Percentiles rank a stretch among this genome's conserved stretches.
These are phyloP conservation scores for Trichoderma sp. DNA, from an alignment of 2,329 filamentous ascomycete species.

Conservation along the genomic window DNA sequence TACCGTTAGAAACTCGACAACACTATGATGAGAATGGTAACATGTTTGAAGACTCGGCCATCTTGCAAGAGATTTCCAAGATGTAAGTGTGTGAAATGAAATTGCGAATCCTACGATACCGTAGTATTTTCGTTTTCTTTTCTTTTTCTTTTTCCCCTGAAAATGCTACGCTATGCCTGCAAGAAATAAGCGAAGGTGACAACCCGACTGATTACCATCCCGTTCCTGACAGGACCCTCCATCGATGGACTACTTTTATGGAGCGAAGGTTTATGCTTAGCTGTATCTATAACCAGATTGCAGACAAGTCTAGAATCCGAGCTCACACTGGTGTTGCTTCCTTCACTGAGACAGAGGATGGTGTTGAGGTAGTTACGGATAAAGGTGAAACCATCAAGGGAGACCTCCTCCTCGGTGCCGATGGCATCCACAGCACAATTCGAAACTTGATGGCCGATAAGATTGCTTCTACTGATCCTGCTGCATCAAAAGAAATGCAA, in stretches of 20 bases:
- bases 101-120: background rate
- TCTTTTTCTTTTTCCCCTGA: background rate
- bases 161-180: background rate
- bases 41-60: conserved; percentile 1
- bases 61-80: conserved; percentile 5
- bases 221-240: background rate
- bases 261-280: conserved; percentile 11
- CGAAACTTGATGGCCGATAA: conserved; percentile 1
- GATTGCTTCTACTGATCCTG: background rate
- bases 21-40: conserved; percentile 10
- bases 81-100: background rate
- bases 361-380: conserved; percentile 32
- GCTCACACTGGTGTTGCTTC: conserved; percentile 4
- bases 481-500: background rate
- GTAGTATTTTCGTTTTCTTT: background rate
- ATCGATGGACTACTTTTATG: conserved; percentile 8
- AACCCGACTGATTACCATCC: background rate
- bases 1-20: background rate
- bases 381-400: conserved; percentile 33
- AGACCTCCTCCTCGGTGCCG: conserved; percentile 41
- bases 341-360: conserved; percentile 6
- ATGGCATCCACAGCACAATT: conserved; percentile 40
- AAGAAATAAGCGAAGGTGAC: background rate
- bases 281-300: conserved; percentile 6
- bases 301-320: background rate